Conservation (phyloP, 2,329 filamentous ascomycete genomes). For the Diaporthe velutina region DNA sequence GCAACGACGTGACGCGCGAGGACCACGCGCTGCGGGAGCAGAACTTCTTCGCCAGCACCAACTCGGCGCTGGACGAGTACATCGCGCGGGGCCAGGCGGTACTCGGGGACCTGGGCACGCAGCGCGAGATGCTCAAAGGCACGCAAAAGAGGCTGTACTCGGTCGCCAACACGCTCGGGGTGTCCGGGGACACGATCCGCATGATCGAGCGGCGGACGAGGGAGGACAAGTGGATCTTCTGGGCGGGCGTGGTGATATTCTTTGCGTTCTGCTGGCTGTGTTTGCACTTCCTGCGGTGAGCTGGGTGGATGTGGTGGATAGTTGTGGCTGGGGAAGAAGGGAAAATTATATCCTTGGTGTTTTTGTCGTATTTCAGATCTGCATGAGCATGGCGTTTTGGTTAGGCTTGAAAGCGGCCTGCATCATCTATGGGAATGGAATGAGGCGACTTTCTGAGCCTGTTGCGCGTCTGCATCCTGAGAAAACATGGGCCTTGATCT, state of each 20-base stretch:
- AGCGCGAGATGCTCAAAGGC: conserved; percentile 94
- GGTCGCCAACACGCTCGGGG: conserved; percentile 92
- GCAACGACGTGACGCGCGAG: conserved; percentile 78
- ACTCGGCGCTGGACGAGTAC: conserved; percentile 92
- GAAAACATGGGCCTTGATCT: neutral
- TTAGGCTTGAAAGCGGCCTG: neutral
- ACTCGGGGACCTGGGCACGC: conserved; percentile 86
- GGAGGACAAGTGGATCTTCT: conserved; percentile 99
- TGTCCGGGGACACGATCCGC: conserved; percentile 95
- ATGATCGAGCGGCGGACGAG: conserved; percentile 94
- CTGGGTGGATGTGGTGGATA: neutral
- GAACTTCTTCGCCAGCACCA: conserved; percentile 85
- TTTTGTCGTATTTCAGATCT: neutral
- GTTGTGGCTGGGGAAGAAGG: neutral
- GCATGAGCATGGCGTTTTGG: conserved; percentile 40
- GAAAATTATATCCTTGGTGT: neutral
- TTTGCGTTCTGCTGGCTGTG: conserved; percentile 94
- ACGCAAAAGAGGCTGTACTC: conserved; percentile 93
- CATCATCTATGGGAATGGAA: conserved; percentile 10
- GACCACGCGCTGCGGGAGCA: conserved; percentile 89
- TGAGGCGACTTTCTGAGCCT: neutral
- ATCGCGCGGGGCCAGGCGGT: conserved; percentile 92
- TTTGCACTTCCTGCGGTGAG: conserved; percentile 84
- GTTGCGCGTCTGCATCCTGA: neutral
- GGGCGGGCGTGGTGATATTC: conserved; percentile 86